Evolutionary conservation across 2,329 filamentous ascomycete genomes (phyloP).

Genomic region (Pseudocercospora eumusae): DNA sequence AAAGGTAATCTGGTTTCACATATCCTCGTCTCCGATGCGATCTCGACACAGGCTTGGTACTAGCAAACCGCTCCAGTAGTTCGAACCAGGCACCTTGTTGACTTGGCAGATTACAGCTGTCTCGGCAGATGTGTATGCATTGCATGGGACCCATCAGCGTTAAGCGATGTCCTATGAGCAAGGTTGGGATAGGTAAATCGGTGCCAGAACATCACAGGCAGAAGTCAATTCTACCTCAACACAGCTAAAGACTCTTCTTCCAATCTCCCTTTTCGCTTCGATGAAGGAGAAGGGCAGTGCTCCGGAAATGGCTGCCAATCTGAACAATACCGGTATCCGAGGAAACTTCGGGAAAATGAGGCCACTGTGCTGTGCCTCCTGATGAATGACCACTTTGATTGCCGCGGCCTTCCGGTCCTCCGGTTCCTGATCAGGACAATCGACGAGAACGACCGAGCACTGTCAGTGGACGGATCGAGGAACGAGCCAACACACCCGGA

Average conservation of each 20-base stretch:
- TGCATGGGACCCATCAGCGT: conserved; percentile 11
- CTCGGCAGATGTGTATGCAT: conserved; percentile 12
- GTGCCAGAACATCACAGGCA: background rate
- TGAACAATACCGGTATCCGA: background rate
- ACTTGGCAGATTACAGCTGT: conserved; percentile 11
- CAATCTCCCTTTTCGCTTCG: conserved; percentile 5
- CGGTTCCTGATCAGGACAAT: conserved; percentile 1
- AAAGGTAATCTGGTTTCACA: conserved; percentile 10
- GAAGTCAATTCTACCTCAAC: background rate
- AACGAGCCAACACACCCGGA: background rate
- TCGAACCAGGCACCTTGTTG: conserved; percentile 9
- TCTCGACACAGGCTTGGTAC: background rate
- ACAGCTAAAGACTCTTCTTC: background rate
- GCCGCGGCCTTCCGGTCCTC: background rate
- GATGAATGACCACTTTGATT: background rate
- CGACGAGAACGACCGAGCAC: background rate
- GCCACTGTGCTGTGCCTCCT: background rate
- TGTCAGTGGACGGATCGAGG: background rate
- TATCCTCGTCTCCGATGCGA: conserved; percentile 10
- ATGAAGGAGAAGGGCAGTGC: background rate
- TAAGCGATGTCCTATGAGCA: conserved; percentile 10
- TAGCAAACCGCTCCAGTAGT: conserved; percentile 1
- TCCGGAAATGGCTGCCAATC: background rate
- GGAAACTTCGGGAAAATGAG: background rate
- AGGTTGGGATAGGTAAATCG: background rate